These are phyloP conservation scores for Hordeum pubiflorum DNA, from an alignment of 202 grass and related monocot species.

Conservation along the genomic window DNA sequence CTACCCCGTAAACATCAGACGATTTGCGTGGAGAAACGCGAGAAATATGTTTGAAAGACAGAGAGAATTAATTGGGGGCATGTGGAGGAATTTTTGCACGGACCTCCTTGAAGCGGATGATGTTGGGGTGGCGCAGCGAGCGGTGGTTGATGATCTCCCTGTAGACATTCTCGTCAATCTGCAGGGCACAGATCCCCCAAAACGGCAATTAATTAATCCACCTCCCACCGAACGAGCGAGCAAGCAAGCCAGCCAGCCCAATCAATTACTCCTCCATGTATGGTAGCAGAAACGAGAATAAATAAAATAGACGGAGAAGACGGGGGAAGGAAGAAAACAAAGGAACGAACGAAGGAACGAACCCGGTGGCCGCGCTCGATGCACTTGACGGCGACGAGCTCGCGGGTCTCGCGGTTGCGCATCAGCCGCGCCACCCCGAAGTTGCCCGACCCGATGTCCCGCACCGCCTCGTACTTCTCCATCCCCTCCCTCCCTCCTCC, in stretches of 20 bases:
- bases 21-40: not conserved
- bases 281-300: too few species aligned
- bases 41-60: not conserved
- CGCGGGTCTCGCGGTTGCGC: constrained; percentile 74
- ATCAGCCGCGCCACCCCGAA: constrained; percentile 91
- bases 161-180: constrained; percentile 87
- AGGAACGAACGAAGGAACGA: not conserved
- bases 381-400: constrained; percentile 97
- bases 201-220: not conserved
- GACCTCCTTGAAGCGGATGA: constrained; percentile 93
- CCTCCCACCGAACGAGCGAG: not conserved
- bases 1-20: not conserved
- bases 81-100: not conserved
- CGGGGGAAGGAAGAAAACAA: not conserved
- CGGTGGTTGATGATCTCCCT: constrained; percentile 87
- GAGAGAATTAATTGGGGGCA: not conserved
- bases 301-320: not conserved
- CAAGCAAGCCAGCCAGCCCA: not conserved
- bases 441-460: constrained; percentile 94
- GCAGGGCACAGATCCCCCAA: constrained; percentile 31
- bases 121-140: constrained; percentile 80
- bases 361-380: constrained; percentile 83
- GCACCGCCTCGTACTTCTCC: constrained; percentile 91
- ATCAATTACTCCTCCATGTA: not conserved
- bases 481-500: constrained; percentile 20